These are phyloP conservation scores for Bremia lactucae DNA, from an alignment of 352 stramenopile genomes.

Conservation along the genomic window DNA sequence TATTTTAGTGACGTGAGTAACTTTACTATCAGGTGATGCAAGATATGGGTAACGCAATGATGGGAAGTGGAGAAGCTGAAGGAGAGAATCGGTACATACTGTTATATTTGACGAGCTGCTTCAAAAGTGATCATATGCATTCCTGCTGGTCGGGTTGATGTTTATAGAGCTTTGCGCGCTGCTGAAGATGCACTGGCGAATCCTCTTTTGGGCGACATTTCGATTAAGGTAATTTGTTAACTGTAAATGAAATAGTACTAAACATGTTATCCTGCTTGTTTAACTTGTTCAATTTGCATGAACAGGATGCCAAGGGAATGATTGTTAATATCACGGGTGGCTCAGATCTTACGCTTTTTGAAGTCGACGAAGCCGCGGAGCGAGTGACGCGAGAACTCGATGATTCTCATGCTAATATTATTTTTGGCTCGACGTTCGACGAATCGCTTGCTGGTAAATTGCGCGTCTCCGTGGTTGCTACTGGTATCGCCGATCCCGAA, in stretches of 20 bases:
- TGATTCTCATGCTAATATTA: conserved; percentile 82
- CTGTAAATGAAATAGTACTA: no score
- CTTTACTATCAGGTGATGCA: conserved; percentile 52
- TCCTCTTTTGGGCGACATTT: conserved; percentile 83
- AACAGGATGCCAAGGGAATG: conserved; percentile 84
- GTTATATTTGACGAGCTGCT: neutral
- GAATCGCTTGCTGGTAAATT: conserved; percentile 71
- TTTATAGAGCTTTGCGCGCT: conserved; percentile 48
- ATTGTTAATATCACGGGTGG: conserved; percentile 93
- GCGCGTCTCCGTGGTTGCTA: conserved; percentile 81
- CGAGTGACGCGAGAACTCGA: conserved; percentile 83
- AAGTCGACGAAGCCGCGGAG: conserved; percentile 83
- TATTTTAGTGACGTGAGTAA: no score
- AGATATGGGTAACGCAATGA: conserved; percentile 84
- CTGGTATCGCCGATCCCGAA: conserved; percentile 71
- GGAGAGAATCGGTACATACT: conserved; percentile 73
- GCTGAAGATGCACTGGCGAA: conserved; percentile 83
- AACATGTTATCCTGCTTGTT: no score
- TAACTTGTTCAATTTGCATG: no score
- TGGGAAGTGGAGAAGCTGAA: conserved; percentile 86
- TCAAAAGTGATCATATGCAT: neutral
- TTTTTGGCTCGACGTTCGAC: conserved; percentile 82
- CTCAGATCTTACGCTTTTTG: conserved; percentile 88
- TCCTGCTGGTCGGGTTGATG: conserved; percentile 2
- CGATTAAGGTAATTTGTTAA: conserved; percentile 79